Percentiles rank a stretch among this genome's conserved stretches.
phyloP scores from a whole-genome alignment of 148 eudicot species.

The Polygonum aviculare region DNA sequence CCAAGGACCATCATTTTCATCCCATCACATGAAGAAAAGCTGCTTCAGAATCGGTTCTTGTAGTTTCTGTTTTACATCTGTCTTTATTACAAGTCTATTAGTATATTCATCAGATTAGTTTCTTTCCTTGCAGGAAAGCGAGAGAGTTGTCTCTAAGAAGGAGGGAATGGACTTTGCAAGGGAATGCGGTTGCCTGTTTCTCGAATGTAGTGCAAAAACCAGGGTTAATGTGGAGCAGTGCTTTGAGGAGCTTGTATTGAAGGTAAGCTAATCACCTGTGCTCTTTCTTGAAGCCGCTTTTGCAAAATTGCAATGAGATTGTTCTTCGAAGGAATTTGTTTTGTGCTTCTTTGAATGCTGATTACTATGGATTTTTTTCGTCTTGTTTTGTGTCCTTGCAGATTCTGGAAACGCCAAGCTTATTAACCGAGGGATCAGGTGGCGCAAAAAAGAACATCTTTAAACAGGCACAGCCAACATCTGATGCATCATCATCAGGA shows the following conservation, averaged over 20 bases:
- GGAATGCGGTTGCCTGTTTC: constrained; percentile 59
- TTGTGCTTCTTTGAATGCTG: not conserved
- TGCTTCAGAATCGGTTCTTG: not conserved
- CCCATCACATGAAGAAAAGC: not conserved
- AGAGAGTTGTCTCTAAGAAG: constrained; percentile 55
- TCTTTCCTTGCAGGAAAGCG: constrained; percentile 39
- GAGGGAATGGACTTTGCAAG: constrained; percentile 65
- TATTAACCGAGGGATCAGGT: not conserved
- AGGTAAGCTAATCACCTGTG: constrained; percentile 23
- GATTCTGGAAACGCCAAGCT: constrained; percentile 12
- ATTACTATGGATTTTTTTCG: not conserved
- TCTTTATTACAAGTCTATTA: not conserved
- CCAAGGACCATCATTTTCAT: not conserved
- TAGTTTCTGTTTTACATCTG: not conserved
- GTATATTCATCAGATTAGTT: not conserved
- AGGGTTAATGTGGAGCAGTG: constrained; percentile 64
- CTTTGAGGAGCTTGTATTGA: constrained; percentile 62
- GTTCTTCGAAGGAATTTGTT: not conserved
- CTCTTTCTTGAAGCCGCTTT: not conserved
- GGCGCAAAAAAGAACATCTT: constrained; percentile 12
- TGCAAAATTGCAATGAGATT: not conserved
- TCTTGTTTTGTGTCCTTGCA: not conserved
- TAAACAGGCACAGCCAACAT: not conserved
- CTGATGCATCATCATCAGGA: constrained; percentile 3
- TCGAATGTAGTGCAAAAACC: constrained; percentile 67